These are phyloP conservation scores for Inga oerstediana DNA, from an alignment of 306 rosid species.

Conservation along the genomic window DNA sequence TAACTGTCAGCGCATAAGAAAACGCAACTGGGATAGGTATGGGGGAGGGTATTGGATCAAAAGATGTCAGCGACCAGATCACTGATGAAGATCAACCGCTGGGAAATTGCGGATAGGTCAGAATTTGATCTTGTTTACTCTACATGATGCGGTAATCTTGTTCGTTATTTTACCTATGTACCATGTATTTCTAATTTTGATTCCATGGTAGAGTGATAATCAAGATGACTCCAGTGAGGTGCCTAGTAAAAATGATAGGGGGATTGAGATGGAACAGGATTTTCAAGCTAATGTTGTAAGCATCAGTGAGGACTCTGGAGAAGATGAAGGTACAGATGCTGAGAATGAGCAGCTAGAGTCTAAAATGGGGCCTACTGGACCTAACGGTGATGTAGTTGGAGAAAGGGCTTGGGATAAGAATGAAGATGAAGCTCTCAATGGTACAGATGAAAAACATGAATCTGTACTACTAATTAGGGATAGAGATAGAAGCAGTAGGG, in stretches of 20 bases:
- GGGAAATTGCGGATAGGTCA: conserved; percentile 73
- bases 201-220: conserved; percentile 54
- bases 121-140: conserved; percentile 10
- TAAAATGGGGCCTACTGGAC: conserved; percentile 77
- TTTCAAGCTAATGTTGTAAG: conserved; percentile 65
- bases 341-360: conserved; percentile 66
- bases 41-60: conserved; percentile 85
- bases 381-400: conserved; percentile 58
- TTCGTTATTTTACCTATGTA: background rate
- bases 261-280: conserved; percentile 84
- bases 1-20: conserved; percentile 43
- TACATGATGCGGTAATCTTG: background rate
- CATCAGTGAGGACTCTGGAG: conserved; percentile 80
- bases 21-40: conserved; percentile 80
- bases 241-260: conserved; percentile 68
- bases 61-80: conserved; percentile 88
- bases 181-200: conserved; percentile 19
- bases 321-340: conserved; percentile 57
- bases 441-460: conserved; percentile 60
- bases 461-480: conserved; percentile 70
- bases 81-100: conserved; percentile 86
- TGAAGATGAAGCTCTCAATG: conserved; percentile 63
- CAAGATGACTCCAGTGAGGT: conserved; percentile 56
- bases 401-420: conserved; percentile 77
- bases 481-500: conserved; percentile 57